Base-by-base conservation (phyloP, 2,329 filamentous ascomycete genomes). In the Chaetothyriales sp. region DNA sequence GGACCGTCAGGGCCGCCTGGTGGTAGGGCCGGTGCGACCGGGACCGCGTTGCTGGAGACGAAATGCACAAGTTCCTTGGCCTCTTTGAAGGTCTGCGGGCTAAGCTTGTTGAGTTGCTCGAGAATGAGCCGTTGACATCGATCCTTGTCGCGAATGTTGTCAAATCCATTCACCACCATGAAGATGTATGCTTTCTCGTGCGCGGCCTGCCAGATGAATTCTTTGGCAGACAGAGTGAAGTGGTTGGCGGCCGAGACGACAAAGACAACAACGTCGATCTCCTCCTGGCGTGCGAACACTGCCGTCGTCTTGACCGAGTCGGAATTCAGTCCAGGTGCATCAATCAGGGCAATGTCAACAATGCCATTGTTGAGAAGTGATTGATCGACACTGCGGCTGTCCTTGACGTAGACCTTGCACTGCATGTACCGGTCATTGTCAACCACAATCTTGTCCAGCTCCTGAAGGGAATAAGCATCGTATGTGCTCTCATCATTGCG, bases 151-250 rank as follows among this genome's bases (percentile, higher is more conserved):
- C 84, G 78, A 61, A 98, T 96, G 54, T 84, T 84, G 67, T 98
- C 92, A 62, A 88, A 98, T 18, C 90, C 89, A 64, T 98, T 98
- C 58, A 98, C 92, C 12, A 98, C 92, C 67, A 98, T 94, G 66
- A 98, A 98, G 55, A 98, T 89, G 64, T 98, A 98, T 0, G 92
- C 90, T 69, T 98, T 98, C 64, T 98, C 92, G 43, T 90, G 81
- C 0, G 92, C 92, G 1, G 92, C 92, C 48, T 90, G 90, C 74
- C 86, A 85, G 55, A 98, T 95, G 63, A 98, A 98, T 61, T 98
- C 92, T 68, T 86, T 93, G n/a, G 92, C 89, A 0, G 92, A 95
- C 50, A 94, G 80, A 0, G 92, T 98, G 64, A 98, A 96, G 68
- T 98, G 92, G 59, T 98, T 98, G 22, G 90, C 88, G 2, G 92